A percentile compares a stretch with the other conserved stretches of the same genome.
Evolutionary conservation across 2,329 filamentous ascomycete genomes (phyloP).

Genomic region (Colletotrichum endophyticum): DNA sequence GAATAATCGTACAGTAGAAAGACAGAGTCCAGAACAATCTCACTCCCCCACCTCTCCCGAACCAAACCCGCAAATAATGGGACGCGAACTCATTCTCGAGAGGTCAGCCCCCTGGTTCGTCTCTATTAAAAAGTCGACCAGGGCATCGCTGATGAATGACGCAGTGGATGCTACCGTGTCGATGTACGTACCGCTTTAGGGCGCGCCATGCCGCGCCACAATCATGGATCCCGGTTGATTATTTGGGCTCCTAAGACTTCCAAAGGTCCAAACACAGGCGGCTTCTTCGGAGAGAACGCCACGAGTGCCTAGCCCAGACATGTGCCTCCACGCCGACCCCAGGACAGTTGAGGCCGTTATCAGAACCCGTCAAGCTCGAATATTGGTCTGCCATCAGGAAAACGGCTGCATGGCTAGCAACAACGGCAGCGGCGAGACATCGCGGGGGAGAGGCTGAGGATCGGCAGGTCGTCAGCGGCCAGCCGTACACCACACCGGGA

Average conservation of each 20-base stretch:
- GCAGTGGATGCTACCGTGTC: constrained; percentile 1
- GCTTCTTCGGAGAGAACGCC: constrained; percentile 7
- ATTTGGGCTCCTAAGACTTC: background rate
- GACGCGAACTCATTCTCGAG: constrained; percentile 6
- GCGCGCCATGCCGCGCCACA: constrained; percentile 2
- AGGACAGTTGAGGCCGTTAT: background rate
- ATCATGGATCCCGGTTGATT: constrained; percentile 13
- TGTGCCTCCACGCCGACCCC: background rate
- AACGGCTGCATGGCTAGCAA: background rate
- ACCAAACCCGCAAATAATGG: constrained; percentile 1
- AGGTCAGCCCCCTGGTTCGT: background rate
- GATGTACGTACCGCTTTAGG: background rate
- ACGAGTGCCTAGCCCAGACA: background rate
- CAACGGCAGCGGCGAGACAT: background rate
- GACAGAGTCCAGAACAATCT: background rate
- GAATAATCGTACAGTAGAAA: background rate
- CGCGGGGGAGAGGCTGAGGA: background rate
- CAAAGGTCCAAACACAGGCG: background rate
- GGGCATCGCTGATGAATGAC: constrained; percentile 7
- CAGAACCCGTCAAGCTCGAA: background rate
- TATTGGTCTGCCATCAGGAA: background rate
- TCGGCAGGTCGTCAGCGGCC: background rate
- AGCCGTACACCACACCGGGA: background rate
- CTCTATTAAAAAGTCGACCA: background rate
- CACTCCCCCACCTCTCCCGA: constrained; percentile 1